phyloP scores from a whole-genome alignment of 331 rosid species.

The Malus hybrid region DNA sequence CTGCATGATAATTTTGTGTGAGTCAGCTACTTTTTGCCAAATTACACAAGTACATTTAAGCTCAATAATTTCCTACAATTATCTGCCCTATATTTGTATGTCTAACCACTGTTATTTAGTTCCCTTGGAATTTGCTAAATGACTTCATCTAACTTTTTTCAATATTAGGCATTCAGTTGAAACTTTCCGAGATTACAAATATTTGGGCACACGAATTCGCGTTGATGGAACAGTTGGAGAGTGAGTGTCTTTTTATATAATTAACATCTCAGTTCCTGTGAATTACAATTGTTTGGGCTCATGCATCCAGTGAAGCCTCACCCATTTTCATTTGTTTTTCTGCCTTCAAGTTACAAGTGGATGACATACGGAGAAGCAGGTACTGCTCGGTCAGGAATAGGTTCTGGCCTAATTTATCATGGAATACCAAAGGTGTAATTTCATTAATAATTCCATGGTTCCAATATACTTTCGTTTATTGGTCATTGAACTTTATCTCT shows the following conservation, averaged over 20 bases:
- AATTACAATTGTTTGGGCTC: too few relatives aligned
- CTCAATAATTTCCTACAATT: neutral
- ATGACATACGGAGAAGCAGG: constrained; percentile 96
- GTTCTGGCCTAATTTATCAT: constrained; percentile 76
- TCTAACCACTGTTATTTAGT: neutral
- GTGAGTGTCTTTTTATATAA: constrained; percentile 41
- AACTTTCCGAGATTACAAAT: constrained; percentile 75
- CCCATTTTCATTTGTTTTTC: constrained; percentile 14
- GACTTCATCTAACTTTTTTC: constrained; percentile 15
- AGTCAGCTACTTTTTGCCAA: constrained; percentile 24
- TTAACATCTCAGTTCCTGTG: constrained; percentile 2
- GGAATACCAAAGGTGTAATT: constrained; percentile 70
- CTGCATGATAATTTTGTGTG: constrained; percentile 91
- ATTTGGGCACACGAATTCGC: constrained; percentile 85
- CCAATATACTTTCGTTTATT: neutral
- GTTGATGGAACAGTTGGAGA: constrained; percentile 93
- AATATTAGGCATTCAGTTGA: constrained; percentile 67
- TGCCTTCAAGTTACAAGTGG: constrained; percentile 77
- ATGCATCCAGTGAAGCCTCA: constrained; percentile 10
- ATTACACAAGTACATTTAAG: neutral
- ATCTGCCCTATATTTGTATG: neutral
- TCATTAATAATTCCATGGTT: constrained; percentile 1
- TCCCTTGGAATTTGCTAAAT: constrained; percentile 3
- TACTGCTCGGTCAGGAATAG: constrained; percentile 75
- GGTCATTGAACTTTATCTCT: neutral